phyloP scores from a whole-genome alignment of 768 basidiomycete species.

The Polyporus arcularius region DNA sequence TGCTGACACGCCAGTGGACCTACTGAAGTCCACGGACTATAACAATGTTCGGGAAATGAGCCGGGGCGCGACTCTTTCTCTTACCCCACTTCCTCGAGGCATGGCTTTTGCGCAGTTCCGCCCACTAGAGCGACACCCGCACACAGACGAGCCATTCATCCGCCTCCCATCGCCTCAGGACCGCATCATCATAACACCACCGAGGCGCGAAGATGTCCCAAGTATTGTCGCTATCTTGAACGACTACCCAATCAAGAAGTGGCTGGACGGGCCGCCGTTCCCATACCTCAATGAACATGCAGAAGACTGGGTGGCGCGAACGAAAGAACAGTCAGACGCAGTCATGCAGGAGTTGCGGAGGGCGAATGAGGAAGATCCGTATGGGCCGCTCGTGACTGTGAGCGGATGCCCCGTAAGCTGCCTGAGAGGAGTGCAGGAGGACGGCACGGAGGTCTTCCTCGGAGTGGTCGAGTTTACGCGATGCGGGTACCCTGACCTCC shows the following conservation, averaged over 20 bases:
- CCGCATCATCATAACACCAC: conserved; percentile 60
- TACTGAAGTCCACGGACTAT: not conserved
- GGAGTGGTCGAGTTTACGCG: conserved; percentile 45
- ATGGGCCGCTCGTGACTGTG: conserved; percentile 35
- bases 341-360: conserved; percentile 34
- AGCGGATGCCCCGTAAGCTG: conserved; percentile 49
- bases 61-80: not conserved
- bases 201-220: conserved; percentile 48
- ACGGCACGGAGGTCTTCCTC: conserved; percentile 55
- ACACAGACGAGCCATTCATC: conserved; percentile 52
- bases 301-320: conserved; percentile 37
- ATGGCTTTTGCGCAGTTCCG: conserved; percentile 30
- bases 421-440: conserved; percentile 54
- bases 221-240: conserved; percentile 44
- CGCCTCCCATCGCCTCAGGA: conserved; percentile 50
- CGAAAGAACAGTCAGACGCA: conserved; percentile 32
- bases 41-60: not conserved
- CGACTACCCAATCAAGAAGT: conserved; percentile 46
- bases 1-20: not conserved
- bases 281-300: conserved; percentile 53
- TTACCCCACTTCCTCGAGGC: not conserved
- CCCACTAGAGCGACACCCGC: conserved; percentile 34
- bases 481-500: conserved; percentile 33
- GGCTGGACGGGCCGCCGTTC: conserved; percentile 47
- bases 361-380: conserved; percentile 18